Percentiles rank a stretch among this genome's conserved stretches.
These are phyloP conservation scores for Fusarium oligoseptatum DNA, from an alignment of 2,329 filamentous ascomycete species.

Conservation along the genomic window DNA sequence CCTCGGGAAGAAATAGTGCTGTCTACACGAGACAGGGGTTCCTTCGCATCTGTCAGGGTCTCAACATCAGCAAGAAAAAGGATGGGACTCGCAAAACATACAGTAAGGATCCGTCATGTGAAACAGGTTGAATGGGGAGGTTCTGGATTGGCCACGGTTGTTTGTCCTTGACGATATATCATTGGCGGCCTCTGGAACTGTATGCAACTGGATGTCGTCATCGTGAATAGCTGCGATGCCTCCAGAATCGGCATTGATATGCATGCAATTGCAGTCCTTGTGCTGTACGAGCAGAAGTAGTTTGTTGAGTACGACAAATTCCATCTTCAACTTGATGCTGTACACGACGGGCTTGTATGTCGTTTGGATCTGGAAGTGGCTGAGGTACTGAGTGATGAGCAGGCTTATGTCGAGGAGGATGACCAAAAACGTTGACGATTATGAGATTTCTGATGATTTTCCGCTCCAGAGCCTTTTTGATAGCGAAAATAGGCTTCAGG, in stretches of 20 bases:
- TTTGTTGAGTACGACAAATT: slow-evolving; percentile 37
- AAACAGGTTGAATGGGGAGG: neutral
- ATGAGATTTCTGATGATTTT: slow-evolving; percentile 34
- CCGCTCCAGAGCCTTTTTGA: slow-evolving; percentile 24
- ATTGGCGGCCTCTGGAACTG: neutral
- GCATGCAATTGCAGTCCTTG: slow-evolving; percentile 34
- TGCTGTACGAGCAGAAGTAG: slow-evolving; percentile 31
- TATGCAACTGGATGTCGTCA: neutral
- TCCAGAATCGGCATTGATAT: slow-evolving; percentile 20
- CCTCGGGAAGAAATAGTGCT: neutral
- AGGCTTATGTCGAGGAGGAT: slow-evolving; percentile 36
- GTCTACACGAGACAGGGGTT: neutral
- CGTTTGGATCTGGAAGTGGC: slow-evolving; percentile 37
- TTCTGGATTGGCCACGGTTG: neutral
- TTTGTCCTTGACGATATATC: neutral
- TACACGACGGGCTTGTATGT: slow-evolving; percentile 40
- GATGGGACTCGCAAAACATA: neutral
- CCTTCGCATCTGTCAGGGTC: slow-evolving; percentile 1
- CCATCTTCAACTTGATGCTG: slow-evolving; percentile 41
- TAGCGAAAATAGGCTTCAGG: slow-evolving; percentile 32
- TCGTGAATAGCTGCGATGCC: neutral
- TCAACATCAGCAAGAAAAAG: neutral
- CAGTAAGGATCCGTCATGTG: neutral
- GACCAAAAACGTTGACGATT: slow-evolving; percentile 34
- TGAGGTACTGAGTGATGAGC: slow-evolving; percentile 33